These are phyloP conservation scores for Elongisporangium undulatum DNA, from an alignment of 352 stramenopile genomes.

Conservation along the genomic window DNA sequence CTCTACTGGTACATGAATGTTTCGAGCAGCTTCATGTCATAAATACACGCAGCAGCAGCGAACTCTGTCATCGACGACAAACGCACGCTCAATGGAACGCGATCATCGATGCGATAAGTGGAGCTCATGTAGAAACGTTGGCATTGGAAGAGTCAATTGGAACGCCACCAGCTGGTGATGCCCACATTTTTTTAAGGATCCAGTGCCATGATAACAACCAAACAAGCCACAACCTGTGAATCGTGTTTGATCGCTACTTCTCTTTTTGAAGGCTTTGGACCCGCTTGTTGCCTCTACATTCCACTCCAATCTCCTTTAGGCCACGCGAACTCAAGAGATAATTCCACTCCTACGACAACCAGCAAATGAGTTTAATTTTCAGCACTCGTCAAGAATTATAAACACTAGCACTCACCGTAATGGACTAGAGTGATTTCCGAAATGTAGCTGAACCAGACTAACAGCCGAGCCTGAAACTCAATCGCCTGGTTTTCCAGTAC, in stretches of 20 bases:
- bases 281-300: neutral
- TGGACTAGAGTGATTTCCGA: slow-evolving; percentile 15
- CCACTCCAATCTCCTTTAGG: neutral
- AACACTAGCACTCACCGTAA: slow-evolving; percentile 3
- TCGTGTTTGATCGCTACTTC: no score
- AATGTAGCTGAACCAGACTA: slow-evolving; percentile 20
- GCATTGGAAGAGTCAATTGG: no score
- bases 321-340: neutral
- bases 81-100: slow-evolving; percentile 4
- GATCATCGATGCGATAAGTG: neutral
- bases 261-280: no score
- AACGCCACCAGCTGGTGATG: no score
- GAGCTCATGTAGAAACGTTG: no score
- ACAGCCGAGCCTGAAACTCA: slow-evolving; percentile 13
- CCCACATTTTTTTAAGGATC: no score
- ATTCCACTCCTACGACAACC: neutral
- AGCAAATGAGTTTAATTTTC: no score
- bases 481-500: slow-evolving; percentile 18
- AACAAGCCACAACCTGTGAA: no score
- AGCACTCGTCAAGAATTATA: no score
- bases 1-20: no score
- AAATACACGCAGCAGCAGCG: neutral
- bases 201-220: no score
- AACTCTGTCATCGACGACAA: neutral
- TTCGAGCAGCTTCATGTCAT: slow-evolving; percentile 8